phyloP scores from a whole-genome alignment of 2,329 filamentous ascomycete species.

The Tricladium varicosporioides region DNA sequence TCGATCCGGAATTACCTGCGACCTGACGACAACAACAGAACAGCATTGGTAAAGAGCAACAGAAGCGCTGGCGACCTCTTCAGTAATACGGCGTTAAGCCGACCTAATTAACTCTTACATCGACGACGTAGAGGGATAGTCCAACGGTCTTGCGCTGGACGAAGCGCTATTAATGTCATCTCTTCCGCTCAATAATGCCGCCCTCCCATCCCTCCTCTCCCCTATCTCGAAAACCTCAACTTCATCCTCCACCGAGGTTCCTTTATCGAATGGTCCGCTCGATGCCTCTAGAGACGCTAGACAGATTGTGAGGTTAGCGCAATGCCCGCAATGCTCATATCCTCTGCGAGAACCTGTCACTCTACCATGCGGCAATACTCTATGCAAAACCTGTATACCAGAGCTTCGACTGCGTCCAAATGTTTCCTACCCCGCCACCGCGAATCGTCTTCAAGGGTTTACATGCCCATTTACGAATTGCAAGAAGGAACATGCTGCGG shows the following conservation, averaged over 20 bases:
- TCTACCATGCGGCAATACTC: conserved; percentile 75
- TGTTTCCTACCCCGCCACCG: conserved; percentile 73
- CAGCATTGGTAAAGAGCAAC: neutral
- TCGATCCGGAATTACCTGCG: neutral
- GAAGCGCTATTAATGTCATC: conserved; percentile 23
- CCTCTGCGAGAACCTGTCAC: conserved; percentile 69
- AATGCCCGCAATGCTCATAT: conserved; percentile 72
- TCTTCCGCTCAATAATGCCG: conserved; percentile 20
- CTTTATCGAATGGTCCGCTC: conserved; percentile 31
- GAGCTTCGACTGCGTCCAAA: conserved; percentile 60
- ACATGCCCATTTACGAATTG: conserved; percentile 71
- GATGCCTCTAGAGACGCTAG: conserved; percentile 55
- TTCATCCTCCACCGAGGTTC: conserved; percentile 5
- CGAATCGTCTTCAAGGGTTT: conserved; percentile 67
- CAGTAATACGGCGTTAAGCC: conserved; percentile 7
- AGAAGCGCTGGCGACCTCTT: neutral
- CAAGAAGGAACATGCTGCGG: conserved; percentile 67
- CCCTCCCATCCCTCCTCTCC: conserved; percentile 16
- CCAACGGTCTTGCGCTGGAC: conserved; percentile 16
- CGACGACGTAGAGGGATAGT: conserved; percentile 10
- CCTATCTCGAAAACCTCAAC: conserved; percentile 10
- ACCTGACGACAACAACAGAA: neutral
- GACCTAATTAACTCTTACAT: neutral
- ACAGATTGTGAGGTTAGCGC: conserved; percentile 68
- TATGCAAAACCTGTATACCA: conserved; percentile 76